Percentiles rank a stretch among this genome's conserved stretches.
Evolutionary conservation across 768 basidiomycete species (phyloP).

Genomic region (Rhizopogon sp.): DNA sequence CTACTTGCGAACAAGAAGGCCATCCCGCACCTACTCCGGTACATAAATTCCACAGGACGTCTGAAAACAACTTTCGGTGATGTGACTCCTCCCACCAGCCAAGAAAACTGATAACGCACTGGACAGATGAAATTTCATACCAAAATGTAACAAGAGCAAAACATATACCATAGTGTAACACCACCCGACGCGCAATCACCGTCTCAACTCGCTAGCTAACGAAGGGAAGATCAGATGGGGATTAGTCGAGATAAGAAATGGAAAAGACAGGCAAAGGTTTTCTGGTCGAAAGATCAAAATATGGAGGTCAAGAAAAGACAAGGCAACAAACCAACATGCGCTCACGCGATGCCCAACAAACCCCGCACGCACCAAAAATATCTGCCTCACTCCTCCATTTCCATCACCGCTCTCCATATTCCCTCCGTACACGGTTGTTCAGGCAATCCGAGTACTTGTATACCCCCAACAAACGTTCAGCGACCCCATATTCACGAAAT

Average conservation of each 20-base stretch:
- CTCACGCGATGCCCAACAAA: neutral
- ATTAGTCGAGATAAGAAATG: too few species aligned
- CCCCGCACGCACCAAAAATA: neutral
- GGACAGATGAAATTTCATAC: too few species aligned
- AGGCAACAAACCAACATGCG: too few species aligned
- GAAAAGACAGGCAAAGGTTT: too few species aligned
- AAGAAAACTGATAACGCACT: too few species aligned
- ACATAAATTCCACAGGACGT: constrained; percentile 3
- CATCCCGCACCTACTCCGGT: neutral
- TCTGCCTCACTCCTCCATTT: neutral
- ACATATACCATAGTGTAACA: too few species aligned
- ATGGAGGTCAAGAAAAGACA: too few species aligned
- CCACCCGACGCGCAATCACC: too few species aligned
- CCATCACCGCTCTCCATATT: neutral
- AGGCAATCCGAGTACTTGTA: neutral
- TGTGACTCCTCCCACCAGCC: neutral
- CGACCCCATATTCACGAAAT: neutral
- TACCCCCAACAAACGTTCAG: neutral
- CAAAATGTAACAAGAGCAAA: too few species aligned
- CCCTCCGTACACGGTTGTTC: neutral
- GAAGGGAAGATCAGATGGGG: too few species aligned
- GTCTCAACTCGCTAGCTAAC: too few species aligned
- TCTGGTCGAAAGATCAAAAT: too few species aligned
- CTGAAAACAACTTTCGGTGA: constrained; percentile 1
- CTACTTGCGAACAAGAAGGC: constrained; percentile 1